Evolutionary conservation across 352 stramenopile species (phyloP).

Genomic region (Pythium periplocum): DNA sequence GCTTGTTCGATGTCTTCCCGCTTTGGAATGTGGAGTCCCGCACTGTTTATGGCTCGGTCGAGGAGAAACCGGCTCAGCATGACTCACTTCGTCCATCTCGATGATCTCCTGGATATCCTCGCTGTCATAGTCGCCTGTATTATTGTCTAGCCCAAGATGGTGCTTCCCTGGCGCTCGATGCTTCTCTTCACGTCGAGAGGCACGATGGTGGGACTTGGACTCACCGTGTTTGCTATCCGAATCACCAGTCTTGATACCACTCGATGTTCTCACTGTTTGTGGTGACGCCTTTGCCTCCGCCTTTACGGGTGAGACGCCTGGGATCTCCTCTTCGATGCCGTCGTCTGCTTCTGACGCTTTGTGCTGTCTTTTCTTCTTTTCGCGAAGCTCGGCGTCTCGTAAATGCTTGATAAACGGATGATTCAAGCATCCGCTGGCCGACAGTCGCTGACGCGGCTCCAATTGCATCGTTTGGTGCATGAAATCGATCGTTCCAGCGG

Average conservation of each 20-base stretch:
- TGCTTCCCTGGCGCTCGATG: conserved; percentile 11
- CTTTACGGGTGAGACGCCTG: conserved; percentile 12
- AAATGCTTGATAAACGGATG: conserved; percentile 57
- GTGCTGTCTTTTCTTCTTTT: conserved; percentile 10
- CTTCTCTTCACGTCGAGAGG: background rate
- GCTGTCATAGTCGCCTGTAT: conserved; percentile 24
- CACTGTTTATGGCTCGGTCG: too few relatives aligned
- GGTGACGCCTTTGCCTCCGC: conserved; percentile 1
- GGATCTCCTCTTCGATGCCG: conserved; percentile 79
- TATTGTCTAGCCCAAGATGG: conserved; percentile 4
- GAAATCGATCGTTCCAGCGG: conserved; percentile 66
- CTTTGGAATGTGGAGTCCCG: background rate
- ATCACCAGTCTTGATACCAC: too few relatives aligned
- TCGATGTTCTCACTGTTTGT: too few relatives aligned
- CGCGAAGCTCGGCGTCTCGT: conserved; percentile 42
- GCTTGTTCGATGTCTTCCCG: conserved; percentile 10
- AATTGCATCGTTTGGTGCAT: conserved; percentile 51
- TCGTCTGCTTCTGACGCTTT: conserved; percentile 49
- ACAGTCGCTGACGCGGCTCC: conserved; percentile 50
- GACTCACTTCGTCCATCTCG: conserved; percentile 40
- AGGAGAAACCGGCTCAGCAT: conserved; percentile 13
- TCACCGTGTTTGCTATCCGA: too few relatives aligned
- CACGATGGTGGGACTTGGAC: too few relatives aligned
- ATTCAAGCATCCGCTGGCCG: conserved; percentile 37
- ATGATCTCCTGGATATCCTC: conserved; percentile 84